Percentiles rank a stretch among this genome's conserved stretches.
Conservation (phyloP, 2,329 filamentous ascomycete species). For the Aschersonia sp. region DNA sequence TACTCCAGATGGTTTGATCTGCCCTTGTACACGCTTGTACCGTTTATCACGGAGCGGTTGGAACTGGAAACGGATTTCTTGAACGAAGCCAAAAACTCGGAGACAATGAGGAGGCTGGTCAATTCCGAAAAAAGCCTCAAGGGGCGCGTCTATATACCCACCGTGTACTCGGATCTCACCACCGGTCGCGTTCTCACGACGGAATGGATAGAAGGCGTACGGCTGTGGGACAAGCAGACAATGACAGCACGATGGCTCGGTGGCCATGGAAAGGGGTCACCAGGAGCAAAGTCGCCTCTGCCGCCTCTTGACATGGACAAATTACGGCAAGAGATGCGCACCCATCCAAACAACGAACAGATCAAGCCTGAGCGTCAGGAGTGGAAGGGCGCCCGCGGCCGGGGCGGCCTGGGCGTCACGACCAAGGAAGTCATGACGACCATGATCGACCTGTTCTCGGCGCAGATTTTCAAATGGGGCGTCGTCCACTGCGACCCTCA, state of each 20-base stretch:
- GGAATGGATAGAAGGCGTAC: constrained; percentile 93
- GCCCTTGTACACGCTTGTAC: constrained; percentile 81
- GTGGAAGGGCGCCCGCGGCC: constrained; percentile 60
- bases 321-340: constrained; percentile 29
- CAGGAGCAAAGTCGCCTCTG: constrained; percentile 58
- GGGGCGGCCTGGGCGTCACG: constrained; percentile 71
- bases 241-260: constrained; percentile 69
- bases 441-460: constrained; percentile 92
- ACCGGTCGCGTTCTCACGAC: constrained; percentile 79
- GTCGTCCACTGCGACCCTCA: constrained; percentile 94
- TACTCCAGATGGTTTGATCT: constrained; percentile 85
- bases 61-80: constrained; percentile 88
- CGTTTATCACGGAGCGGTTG: constrained; percentile 85
- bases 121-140: constrained; percentile 60
- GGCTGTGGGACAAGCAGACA: constrained; percentile 80
- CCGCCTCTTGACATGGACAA: constrained; percentile 30
- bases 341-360: constrained; percentile 38
- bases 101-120: constrained; percentile 68
- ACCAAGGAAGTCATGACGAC: constrained; percentile 86
- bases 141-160: constrained; percentile 75
- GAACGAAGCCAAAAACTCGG: constrained; percentile 80
- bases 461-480: constrained; percentile 96
- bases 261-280: constrained; percentile 59
- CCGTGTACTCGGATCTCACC: constrained; percentile 68
- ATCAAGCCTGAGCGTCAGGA: constrained; percentile 68